Conservation (phyloP, 1,284 basidiomycete genomes). For the Exobasidium rhododendri region DNA sequence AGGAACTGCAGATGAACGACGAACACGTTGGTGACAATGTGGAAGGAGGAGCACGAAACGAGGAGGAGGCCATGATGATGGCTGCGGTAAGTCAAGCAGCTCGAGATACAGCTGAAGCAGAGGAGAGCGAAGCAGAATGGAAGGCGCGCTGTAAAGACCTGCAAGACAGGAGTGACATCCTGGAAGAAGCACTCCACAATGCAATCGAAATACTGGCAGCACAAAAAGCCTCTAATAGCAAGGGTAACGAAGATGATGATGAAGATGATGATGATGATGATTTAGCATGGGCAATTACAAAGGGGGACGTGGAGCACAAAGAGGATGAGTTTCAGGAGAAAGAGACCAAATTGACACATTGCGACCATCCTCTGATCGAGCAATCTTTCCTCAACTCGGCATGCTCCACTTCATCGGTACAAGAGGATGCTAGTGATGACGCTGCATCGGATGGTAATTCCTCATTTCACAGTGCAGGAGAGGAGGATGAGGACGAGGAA, state of each 20-base stretch:
- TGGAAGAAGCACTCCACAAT: not conserved
- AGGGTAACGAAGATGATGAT: too few relatives aligned
- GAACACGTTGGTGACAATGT: not conserved
- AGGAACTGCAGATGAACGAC: not conserved
- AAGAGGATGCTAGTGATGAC: conserved; percentile 1
- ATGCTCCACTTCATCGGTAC: too few relatives aligned
- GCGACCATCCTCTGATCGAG: too few relatives aligned
- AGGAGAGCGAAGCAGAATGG: not conserved
- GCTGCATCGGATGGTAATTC: not conserved
- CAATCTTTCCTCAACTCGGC: too few relatives aligned
- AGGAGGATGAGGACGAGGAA: not conserved
- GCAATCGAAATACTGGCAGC: not conserved
- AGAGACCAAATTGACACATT: too few relatives aligned
- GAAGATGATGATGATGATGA: too few relatives aligned
- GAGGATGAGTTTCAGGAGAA: too few relatives aligned
- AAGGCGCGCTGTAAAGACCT: not conserved
- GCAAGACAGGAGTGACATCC: not conserved
- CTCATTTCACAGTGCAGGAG: not conserved
- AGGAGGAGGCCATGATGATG: conserved; percentile 3
- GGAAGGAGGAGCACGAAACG: not conserved
- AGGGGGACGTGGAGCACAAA: not conserved
- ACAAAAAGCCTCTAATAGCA: too few relatives aligned
- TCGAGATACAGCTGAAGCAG: conserved; percentile 2
- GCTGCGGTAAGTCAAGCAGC: not conserved
- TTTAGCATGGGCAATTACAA: not conserved